Evolutionary conservation across 2,329 filamentous ascomycete species (phyloP), one percentile per base, ranked within the genome.

Genomic region (Neofusicoccum ribis): DNA sequence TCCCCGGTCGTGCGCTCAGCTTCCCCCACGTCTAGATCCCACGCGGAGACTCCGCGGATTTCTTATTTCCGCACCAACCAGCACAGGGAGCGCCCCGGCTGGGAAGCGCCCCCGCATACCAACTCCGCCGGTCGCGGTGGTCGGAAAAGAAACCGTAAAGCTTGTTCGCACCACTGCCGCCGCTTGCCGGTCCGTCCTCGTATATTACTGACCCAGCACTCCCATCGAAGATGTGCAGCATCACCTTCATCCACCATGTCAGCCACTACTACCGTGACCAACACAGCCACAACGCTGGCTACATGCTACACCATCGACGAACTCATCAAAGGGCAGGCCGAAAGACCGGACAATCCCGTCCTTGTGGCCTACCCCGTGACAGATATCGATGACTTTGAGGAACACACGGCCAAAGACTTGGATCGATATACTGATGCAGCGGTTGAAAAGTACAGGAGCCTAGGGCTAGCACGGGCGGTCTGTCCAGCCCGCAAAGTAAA

Each of bases 391-490:
- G 72, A 73, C 51, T 70, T 69, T 41, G 71, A 73, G 39, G 71
- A 72, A 44, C 70, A 73, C 61, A 71, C 70, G 14, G 71, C 71
- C 1, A 27, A 39, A 46, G 68, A 69, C 11, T 44, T 73, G 36
- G 68, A 73, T 52, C 67, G 64, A 64, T 73, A 72, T 59, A 68
- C 67, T 12, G 70, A 73, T 66, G 71, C 71, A 23, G 71, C 71
- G 5, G 70, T 68, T 37, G 66, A 66, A 9, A 67, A 59, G 9
- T 64, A 72, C 39, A 68, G 68, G 49, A 66, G 63, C 46, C 67
- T 67, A 49, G 71, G 72, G 1, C 66, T 73, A 11, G 41, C 70
- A 39, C 63, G 64, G 61, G 70, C 68, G 50, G 71, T 71, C 56
- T 34, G 70, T 69, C 7, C 12, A 17, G 5, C 3, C 3, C 3